phyloP scores from a whole-genome alignment of 345 rosid genomes.

The Sonneratia caseolaris region DNA sequence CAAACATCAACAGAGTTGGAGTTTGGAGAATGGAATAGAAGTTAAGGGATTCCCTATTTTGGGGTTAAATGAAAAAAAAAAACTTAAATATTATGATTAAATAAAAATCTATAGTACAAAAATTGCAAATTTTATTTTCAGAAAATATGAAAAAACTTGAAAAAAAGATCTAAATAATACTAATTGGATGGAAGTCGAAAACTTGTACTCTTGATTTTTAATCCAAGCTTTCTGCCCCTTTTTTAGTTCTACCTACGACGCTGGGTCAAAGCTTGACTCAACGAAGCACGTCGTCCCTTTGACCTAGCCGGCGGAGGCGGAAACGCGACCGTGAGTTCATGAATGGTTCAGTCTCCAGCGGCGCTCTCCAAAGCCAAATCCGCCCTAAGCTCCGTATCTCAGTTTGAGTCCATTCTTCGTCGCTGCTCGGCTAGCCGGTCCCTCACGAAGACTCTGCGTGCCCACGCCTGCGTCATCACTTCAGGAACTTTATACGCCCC shows the following conservation, averaged over 20 bases:
- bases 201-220: no score
- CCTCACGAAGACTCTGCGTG: conserved; percentile 4
- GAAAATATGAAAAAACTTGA: no score
- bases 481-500: conserved; percentile 6
- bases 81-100: no score
- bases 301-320: background rate
- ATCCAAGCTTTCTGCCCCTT: no score
- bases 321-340: conserved; percentile 9
- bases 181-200: no score
- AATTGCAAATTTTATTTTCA: no score
- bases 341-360: conserved; percentile 11
- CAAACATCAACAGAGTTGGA: no score
- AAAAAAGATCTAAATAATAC: no score
- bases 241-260: background rate
- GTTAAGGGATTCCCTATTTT: no score
- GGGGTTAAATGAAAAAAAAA: no score
- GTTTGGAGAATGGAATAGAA: no score
- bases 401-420: conserved; percentile 6
- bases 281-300: background rate
- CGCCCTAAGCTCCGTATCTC: conserved; percentile 5
- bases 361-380: conserved; percentile 10
- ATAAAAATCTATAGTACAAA: no score
- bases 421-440: conserved; percentile 4
- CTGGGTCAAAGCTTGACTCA: background rate
- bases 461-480: conserved; percentile 13